A percentile compares a stretch with the other conserved stretches of the same genome.
These are phyloP conservation scores for Coemansia sp. DNA, from an alignment of 192 early-diverging fungal species.

Conservation along the genomic window DNA sequence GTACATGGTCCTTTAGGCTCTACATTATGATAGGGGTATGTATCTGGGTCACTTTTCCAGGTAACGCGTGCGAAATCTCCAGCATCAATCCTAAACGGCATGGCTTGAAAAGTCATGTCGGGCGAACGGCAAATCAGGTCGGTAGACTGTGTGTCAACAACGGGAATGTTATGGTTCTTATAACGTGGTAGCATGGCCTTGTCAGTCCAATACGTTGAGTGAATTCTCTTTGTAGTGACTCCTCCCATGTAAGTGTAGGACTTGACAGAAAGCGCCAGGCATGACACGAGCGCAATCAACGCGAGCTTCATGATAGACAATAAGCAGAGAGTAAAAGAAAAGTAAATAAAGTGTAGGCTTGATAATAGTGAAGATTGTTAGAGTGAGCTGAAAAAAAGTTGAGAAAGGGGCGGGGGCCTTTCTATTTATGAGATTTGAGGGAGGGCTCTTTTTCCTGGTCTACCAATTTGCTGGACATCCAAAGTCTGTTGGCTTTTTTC, in stretches of 20 bases:
- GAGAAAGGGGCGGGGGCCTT: not conserved
- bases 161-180: not conserved
- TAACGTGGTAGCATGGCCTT: not conserved
- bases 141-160: not conserved
- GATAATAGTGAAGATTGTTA: not conserved
- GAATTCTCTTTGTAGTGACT: not conserved
- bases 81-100: not conserved
- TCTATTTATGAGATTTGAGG: not conserved
- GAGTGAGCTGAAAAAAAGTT: not conserved
- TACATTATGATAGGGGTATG: not conserved
- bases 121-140: not conserved
- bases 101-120: not conserved
- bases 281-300: not conserved
- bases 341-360: not conserved
- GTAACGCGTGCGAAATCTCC: not conserved
- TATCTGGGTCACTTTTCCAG: not conserved
- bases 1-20: not conserved
- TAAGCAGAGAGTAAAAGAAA: not conserved
- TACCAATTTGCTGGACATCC: no score
- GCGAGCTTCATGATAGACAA: not conserved
- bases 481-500: no score
- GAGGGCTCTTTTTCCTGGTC: no score
- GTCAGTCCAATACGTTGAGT: not conserved
- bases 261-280: not conserved
- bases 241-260: not conserved